Conservation (phyloP, 31 red algal species). For the Asparagopsis taxiformis region DNA sequence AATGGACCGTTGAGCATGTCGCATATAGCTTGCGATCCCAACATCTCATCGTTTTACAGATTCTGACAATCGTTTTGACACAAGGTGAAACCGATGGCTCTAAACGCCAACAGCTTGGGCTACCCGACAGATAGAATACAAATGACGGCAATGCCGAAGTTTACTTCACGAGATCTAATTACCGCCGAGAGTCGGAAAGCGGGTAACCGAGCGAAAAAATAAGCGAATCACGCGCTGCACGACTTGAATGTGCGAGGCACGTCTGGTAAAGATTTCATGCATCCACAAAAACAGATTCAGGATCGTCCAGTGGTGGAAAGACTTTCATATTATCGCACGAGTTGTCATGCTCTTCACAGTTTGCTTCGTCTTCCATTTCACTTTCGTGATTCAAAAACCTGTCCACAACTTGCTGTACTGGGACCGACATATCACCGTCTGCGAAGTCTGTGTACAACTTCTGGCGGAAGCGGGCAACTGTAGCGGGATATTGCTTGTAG, state of each 20-base stretch:
- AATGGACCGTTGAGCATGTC: no score
- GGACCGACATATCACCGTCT: constrained; percentile 31
- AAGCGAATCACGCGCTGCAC: neutral
- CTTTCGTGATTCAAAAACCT: constrained; percentile 41
- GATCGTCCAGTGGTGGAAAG: neutral
- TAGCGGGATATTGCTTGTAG: constrained; percentile 61
- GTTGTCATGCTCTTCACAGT: constrained; percentile 4
- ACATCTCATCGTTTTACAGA: no score
- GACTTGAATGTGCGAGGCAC: neutral
- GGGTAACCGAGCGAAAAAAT: neutral
- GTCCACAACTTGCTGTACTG: constrained; percentile 38
- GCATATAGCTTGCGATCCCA: no score
- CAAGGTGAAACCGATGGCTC: no score
- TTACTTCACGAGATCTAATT: neutral
- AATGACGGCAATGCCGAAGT: no score
- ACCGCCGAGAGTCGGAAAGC: neutral
- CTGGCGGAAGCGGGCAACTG: constrained; percentile 59
- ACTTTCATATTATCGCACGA: neutral
- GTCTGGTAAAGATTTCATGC: neutral
- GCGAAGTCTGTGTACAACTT: constrained; percentile 66
- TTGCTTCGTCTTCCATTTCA: constrained; percentile 13
- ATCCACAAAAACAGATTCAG: neutral
- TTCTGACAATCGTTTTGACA: no score
- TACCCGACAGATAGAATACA: no score
- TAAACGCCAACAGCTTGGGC: no score